Conservation (phyloP, 257 asterid species). For the Penstemon eatonii region DNA sequence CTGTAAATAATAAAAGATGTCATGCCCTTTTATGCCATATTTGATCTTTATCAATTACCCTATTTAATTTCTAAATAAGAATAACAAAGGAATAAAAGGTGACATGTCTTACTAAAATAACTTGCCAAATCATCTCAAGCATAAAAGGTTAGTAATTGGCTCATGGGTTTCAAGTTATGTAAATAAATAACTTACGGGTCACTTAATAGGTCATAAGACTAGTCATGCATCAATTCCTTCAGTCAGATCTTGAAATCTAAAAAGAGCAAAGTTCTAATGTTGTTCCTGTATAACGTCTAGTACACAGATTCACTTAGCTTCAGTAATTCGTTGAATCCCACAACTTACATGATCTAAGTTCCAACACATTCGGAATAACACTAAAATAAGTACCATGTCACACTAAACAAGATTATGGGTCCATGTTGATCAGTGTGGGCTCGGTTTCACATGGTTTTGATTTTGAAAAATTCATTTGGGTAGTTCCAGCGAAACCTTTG, state of each 20-base stretch:
- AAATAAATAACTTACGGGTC: background rate
- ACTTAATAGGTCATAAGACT: background rate
- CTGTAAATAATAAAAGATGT: background rate
- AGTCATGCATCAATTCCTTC: background rate
- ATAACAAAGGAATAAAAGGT: background rate
- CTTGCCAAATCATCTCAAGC: background rate
- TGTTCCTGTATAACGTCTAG: background rate
- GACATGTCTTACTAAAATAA: background rate
- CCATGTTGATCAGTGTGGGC: background rate
- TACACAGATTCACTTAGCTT: background rate
- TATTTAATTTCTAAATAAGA: background rate
- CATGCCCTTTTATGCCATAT: background rate
- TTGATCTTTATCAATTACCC: no score
- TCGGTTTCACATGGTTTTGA: no score
- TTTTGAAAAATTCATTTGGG: no score
- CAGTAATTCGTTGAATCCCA: background rate
- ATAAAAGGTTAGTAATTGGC: background rate
- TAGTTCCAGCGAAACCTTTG: no score
- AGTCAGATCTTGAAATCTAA: constrained; percentile 5
- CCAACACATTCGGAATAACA: background rate
- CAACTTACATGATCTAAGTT: background rate
- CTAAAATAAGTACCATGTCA: background rate
- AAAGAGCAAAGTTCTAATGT: background rate
- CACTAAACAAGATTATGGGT: background rate
- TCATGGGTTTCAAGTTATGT: background rate